Base-by-base conservation (phyloP, 2,329 filamentous ascomycete genomes). In the Aspergillus unguis region DNA sequence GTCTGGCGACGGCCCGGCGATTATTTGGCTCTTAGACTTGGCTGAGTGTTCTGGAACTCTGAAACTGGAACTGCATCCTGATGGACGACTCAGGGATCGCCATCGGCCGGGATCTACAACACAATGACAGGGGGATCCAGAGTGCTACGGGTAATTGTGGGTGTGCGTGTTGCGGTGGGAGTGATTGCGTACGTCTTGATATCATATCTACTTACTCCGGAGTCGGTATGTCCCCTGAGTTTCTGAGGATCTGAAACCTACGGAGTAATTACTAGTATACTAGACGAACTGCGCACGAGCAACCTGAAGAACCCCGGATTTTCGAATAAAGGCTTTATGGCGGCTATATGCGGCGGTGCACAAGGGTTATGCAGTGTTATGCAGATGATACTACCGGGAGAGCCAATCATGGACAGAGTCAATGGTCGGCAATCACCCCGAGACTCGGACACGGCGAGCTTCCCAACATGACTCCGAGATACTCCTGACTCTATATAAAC, bases 341-440 rank as follows among this genome's bases (percentile, higher is more conserved):
- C 17, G 17, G 17, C 17, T 17, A 17, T 17, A 17, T 17, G 17
- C 17, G 17, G 17, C 17, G 17, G 17, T 17, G 17, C 17, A 17
- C 17, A 17, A 17, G 17, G 17, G 17, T 17, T 17, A 17, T 17
- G 17, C 17, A 17, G 17, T 17, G 17, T 17, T 17, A 17, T 17
- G 17, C 17, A 17, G 17, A 17, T 17, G 17, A 17, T 17, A 17
- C 17, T 17, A 17, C 59, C 56, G 59, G 60, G 59, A 59, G 25
- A 26, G 11, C 58, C 58, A 59, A 62, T 62, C 23, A 10, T 31
- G 2, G 11, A 31, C n/a, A 26, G 27, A 11, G 4, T 4, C 27
- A 60, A 52, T n/a, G 6, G 25, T 52, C 48, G 48, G 44, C 42
- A 26, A 44, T 11, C 4, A 45, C 47, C 54, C 58, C 54, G 59